phyloP scores from a whole-genome alignment of 805 yeast species.

The Pichia kluyveri region DNA sequence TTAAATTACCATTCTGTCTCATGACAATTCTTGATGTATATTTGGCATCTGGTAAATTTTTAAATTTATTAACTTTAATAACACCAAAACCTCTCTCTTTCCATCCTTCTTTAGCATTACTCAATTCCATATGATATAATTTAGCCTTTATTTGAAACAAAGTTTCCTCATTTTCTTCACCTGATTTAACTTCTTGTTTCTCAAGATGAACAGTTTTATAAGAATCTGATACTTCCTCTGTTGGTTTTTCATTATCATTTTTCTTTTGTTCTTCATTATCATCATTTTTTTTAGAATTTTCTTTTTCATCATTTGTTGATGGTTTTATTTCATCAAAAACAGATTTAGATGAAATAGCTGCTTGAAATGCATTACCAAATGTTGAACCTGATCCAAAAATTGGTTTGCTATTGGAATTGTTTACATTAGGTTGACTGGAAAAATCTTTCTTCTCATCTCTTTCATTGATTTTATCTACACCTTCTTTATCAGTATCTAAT shows the following conservation, averaged over 20 bases:
- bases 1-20: constrained; percentile 82
- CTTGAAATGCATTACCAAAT: constrained; percentile 48
- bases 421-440: neutral
- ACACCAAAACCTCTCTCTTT: constrained; percentile 90
- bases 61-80: constrained; percentile 58
- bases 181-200: constrained; percentile 60
- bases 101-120: constrained; percentile 73
- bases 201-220: constrained; percentile 53
- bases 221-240: constrained; percentile 15
- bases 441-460: too few relatives aligned
- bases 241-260: neutral
- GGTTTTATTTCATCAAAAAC: constrained; percentile 36
- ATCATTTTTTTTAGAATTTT: constrained; percentile 12
- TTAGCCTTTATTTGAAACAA: constrained; percentile 66
- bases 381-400: constrained; percentile 38
- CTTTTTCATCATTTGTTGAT: neutral
- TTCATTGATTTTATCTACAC: neutral
- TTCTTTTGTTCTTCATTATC: constrained; percentile 18
- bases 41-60: constrained; percentile 22
- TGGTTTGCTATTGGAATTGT: neutral
- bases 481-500: neutral
- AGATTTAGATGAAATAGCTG: constrained; percentile 43
- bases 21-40: constrained; percentile 64
- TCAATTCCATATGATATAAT: constrained; percentile 63
- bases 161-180: constrained; percentile 80